Evolutionary conservation across 805 yeast genomes (phyloP), one percentile per base, ranked within the genome.

Genomic region (Yarrowia divulgata): DNA sequence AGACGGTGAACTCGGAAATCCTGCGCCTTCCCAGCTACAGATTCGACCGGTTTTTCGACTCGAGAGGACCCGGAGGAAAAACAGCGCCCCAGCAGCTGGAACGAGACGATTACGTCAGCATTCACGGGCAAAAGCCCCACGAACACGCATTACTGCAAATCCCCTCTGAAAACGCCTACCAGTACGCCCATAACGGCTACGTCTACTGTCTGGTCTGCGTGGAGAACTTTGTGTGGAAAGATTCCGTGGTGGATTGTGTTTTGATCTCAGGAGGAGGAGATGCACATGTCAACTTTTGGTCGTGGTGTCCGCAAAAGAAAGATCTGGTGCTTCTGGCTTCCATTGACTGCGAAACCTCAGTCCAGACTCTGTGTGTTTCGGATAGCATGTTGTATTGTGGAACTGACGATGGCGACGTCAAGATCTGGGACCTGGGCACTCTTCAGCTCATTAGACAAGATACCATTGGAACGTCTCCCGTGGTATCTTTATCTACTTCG

Each of bases 131-230:
- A 19, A 29, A 67, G 40, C 42, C 73, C 74, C 35, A 73, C 78
- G 52, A 45, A 8, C 50, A 34, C 13, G 52, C 52, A 1, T 42
- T 60, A 1, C 45, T 60, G 32, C 32, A 81, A 94, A 85, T 92
- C 12, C 90, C 91, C 0, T 80, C 87, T 4, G 79, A 82, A 23
- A 88, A 93, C 75, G 85, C 87, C 54, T 82, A 90, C 6, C 81
- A 87, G 6, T 94, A 91, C 78, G 98, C 99, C 2, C 99, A 94
- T 77, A 87, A 91, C 75, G 97, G 98, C 16, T 94, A 90, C 73
- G 88, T 94, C 13, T 93, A 93, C 77, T 66, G 62, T n/a, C 32
- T 66, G 39, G 39, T 37, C 7, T 43, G 49, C 13, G 69, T 66
- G 34, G 52, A 45, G 18, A 54, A 66, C 52, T 54, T 66, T 40